Evolutionary conservation across 2,329 filamentous ascomycete species (phyloP).

Genomic region (Neofusicoccum kwambonambiense): DNA sequence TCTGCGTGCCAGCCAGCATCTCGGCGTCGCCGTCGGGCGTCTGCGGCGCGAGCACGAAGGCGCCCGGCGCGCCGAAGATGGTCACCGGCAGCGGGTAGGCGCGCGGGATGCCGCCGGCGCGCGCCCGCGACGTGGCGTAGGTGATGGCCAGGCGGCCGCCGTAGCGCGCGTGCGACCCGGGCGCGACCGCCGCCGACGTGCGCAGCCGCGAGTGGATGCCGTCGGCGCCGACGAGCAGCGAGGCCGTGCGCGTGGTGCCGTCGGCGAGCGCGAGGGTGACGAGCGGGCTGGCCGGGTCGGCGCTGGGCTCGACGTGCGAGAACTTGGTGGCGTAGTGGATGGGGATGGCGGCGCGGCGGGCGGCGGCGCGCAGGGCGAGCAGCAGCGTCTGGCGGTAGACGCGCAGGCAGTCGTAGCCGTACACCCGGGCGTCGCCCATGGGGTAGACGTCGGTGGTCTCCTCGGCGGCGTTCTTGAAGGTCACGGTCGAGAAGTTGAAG

Average conservation of each 20-base stretch:
- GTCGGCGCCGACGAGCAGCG: constrained; percentile 56
- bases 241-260: constrained; percentile 41
- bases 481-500: constrained; percentile 51
- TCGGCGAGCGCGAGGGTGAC: constrained; percentile 48
- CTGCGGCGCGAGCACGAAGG: constrained; percentile 41
- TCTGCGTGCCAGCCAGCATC: constrained; percentile 38
- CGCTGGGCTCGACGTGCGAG: constrained; percentile 33
- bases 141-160: constrained; percentile 47
- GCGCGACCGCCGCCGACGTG: constrained; percentile 36
- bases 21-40: constrained; percentile 31
- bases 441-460: constrained; percentile 41
- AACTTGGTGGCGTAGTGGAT: constrained; percentile 52
- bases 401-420: constrained; percentile 54
- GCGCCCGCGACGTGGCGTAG: constrained; percentile 26
- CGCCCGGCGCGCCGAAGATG: constrained; percentile 35
- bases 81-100: constrained; percentile 30
- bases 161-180: constrained; percentile 51
- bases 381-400: constrained; percentile 55
- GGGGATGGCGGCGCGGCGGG: constrained; percentile 40
- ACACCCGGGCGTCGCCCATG: constrained; percentile 49
- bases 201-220: constrained; percentile 60
- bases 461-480: constrained; percentile 46
- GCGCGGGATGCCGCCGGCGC: constrained; percentile 2
- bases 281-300: constrained; percentile 33
- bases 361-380: constrained; percentile 43